phyloP scores from a whole-genome alignment of 2,329 filamentous ascomycete genomes.

The Chaetomiaceae sp. region DNA sequence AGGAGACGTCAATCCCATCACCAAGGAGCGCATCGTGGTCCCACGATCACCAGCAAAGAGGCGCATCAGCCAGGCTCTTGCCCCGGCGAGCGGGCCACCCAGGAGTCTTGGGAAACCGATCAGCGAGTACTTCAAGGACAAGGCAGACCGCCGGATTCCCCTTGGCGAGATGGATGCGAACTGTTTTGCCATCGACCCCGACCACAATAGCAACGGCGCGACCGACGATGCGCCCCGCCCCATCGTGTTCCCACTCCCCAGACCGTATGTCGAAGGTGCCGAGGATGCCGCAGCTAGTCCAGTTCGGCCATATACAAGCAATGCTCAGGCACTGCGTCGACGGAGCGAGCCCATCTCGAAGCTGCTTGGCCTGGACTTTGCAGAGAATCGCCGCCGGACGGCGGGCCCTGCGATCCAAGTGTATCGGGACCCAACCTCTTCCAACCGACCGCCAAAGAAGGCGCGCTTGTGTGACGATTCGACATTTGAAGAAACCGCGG shows the following conservation, averaged over 20 bases:
- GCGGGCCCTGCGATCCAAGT: slow-evolving; percentile 26
- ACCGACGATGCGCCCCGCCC: slow-evolving; percentile 45
- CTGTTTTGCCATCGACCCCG: slow-evolving; percentile 51
- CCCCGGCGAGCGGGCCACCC: slow-evolving; percentile 26
- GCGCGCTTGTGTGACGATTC: slow-evolving; percentile 48
- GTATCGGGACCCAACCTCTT: slow-evolving; percentile 22
- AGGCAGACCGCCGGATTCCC: slow-evolving; percentile 42
- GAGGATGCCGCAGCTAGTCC: slow-evolving; percentile 15
- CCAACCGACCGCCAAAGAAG: slow-evolving; percentile 50
- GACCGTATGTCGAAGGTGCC: slow-evolving; percentile 48
- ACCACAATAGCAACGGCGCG: slow-evolving; percentile 38
- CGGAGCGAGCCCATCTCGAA: slow-evolving; percentile 49
- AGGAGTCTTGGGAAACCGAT: slow-evolving; percentile 45
- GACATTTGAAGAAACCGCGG: slow-evolving; percentile 26
- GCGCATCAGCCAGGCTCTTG: slow-evolving; percentile 33
- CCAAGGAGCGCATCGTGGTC: slow-evolving; percentile 61
- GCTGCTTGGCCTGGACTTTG: slow-evolving; percentile 32
- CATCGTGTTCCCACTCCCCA: slow-evolving; percentile 54
- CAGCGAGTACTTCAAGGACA: slow-evolving; percentile 48
- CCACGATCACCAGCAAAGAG: slow-evolving; percentile 38
- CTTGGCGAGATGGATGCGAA: slow-evolving; percentile 61
- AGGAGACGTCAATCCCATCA: slow-evolving; percentile 85
- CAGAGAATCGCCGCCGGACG: slow-evolving; percentile 25
- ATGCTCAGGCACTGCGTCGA: slow-evolving; percentile 40
- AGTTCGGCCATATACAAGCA: slow-evolving; percentile 29